Evolutionary conservation across 176 grass and related monocot genomes (phyloP).

Genomic region (Bolboschoenus planiculmis): DNA sequence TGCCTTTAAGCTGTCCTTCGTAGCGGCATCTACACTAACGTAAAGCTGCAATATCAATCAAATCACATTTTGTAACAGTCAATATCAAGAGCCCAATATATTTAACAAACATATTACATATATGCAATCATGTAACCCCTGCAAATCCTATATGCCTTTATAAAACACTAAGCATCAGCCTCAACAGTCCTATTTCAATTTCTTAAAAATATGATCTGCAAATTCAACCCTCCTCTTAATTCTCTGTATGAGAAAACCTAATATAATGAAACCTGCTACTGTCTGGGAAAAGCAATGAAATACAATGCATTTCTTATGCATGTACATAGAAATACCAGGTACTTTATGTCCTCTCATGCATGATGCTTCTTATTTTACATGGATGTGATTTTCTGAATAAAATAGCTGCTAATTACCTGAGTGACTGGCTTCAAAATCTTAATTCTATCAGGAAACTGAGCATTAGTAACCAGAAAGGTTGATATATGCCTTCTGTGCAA

Average conservation of each 20-base stretch:
- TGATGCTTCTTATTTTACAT: background rate
- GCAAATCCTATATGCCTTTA: background rate
- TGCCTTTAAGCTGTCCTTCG: conserved; percentile 94
- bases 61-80: background rate
- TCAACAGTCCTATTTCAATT: background rate
- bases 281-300: background rate
- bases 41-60: conserved; percentile 56
- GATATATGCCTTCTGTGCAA: conserved; percentile 79
- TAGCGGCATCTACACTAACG: conserved; percentile 92
- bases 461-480: conserved; percentile 96
- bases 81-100: background rate
- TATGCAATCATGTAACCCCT: background rate
- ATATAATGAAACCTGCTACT: background rate
- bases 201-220: conserved; percentile 22
- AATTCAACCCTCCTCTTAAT: background rate
- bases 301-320: background rate
- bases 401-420: conserved; percentile 44
- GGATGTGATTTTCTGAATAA: background rate
- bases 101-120: background rate
- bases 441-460: conserved; percentile 94
- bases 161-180: background rate
- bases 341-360: background rate
- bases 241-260: background rate
- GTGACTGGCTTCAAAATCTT: conserved; percentile 69
- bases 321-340: background rate